Evolutionary conservation across 768 basidiomycete species (phyloP).

Genomic region (Trametes coccinea): DNA sequence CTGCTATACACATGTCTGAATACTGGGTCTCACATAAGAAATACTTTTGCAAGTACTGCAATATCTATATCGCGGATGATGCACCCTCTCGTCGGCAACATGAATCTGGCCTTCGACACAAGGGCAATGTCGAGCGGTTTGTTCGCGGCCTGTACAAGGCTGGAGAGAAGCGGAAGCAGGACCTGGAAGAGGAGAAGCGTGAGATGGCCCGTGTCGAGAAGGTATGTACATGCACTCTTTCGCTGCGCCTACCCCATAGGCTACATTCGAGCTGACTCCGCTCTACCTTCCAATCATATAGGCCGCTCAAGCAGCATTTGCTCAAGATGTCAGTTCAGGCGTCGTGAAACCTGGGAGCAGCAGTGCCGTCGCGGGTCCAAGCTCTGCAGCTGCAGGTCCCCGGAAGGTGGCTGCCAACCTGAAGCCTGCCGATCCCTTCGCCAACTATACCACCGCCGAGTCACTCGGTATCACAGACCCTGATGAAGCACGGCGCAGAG

Average conservation of each 20-base stretch:
- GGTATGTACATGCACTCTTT: slow-evolving; percentile 41
- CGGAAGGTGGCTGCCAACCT: slow-evolving; percentile 32
- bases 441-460: slow-evolving; percentile 87
- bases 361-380: slow-evolving; percentile 34
- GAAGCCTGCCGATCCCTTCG: slow-evolving; percentile 64
- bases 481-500: slow-evolving; percentile 64
- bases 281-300: slow-evolving; percentile 31
- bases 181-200: slow-evolving; percentile 79
- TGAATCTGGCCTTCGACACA: slow-evolving; percentile 90
- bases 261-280: background rate
- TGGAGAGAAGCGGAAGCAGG: slow-evolving; percentile 85
- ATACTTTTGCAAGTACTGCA: slow-evolving; percentile 97
- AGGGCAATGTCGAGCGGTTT: slow-evolving; percentile 91
- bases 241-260: background rate
- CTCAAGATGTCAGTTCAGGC: slow-evolving; percentile 74
- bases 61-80: slow-evolving; percentile 96
- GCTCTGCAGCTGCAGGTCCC: slow-evolving; percentile 40
- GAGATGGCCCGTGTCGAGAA: slow-evolving; percentile 87
- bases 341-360: slow-evolving; percentile 45
- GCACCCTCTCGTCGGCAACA: slow-evolving; percentile 88
- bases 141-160: slow-evolving; percentile 91
- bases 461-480: slow-evolving; percentile 81
- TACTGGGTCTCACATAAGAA: slow-evolving; percentile 93
- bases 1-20: slow-evolving; percentile 61
- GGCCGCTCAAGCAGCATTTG: slow-evolving; percentile 81